Conservation (phyloP, 306 rosid genomes). For the Quercus alba region DNA sequence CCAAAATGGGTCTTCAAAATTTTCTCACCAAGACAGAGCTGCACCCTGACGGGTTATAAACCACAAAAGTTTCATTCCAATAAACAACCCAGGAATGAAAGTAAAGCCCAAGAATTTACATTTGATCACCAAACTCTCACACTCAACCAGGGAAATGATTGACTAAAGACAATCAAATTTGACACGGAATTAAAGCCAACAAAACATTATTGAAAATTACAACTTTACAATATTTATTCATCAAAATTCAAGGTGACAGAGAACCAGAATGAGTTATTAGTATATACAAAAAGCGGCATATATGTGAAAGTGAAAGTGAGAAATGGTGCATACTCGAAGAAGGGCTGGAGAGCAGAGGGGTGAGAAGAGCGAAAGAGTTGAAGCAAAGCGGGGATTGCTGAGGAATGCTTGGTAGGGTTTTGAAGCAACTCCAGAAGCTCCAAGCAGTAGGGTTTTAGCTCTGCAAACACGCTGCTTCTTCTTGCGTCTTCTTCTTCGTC, state of each 20-base stretch:
- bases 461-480: slow-evolving; percentile 42
- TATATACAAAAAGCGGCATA: background rate
- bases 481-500: slow-evolving; percentile 11
- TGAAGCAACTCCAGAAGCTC: slow-evolving; percentile 72
- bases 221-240: no score
- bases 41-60: no score
- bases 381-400: slow-evolving; percentile 49
- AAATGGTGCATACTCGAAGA: slow-evolving; percentile 57
- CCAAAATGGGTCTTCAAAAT: background rate
- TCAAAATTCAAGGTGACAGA: no score
- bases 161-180: no score
- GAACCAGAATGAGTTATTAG: background rate
- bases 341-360: slow-evolving; percentile 56
- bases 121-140: no score
- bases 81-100: background rate
- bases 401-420: slow-evolving; percentile 44
- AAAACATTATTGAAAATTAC: background rate
- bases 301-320: background rate
- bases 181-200: background rate
- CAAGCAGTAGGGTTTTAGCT: slow-evolving; percentile 54
- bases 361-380: slow-evolving; percentile 52
- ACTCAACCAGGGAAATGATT: no score
- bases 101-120: background rate
- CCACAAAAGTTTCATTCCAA: background rate
- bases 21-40: background rate